These are phyloP conservation scores for Boletus fagicola DNA, from an alignment of 768 basidiomycete species.

Conservation along the genomic window DNA sequence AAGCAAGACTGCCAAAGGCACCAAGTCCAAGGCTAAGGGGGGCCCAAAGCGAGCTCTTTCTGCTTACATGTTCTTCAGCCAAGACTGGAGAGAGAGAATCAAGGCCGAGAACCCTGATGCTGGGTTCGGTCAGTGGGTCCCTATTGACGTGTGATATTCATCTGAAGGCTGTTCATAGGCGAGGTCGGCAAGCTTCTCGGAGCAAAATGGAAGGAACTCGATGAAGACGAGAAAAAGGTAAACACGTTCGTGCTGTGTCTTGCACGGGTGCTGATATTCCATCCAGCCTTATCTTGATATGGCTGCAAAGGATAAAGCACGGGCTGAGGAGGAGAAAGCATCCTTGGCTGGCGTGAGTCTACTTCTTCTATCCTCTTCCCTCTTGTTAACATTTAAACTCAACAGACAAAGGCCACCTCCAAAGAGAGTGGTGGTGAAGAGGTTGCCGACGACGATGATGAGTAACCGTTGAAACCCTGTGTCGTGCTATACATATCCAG, in stretches of 20 bases:
- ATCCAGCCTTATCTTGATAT: constrained; percentile 82
- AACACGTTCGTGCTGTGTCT: constrained; percentile 10
- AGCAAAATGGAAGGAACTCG: constrained; percentile 95
- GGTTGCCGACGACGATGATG: constrained; percentile 41
- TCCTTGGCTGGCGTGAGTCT: constrained; percentile 39
- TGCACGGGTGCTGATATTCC: constrained; percentile 8
- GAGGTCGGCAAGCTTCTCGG: constrained; percentile 95
- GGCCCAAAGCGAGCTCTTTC: constrained; percentile 87
- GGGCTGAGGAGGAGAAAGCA: constrained; percentile 80
- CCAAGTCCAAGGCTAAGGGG: constrained; percentile 71
- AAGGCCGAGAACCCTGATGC: constrained; percentile 96
- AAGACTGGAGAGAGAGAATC: constrained; percentile 94
- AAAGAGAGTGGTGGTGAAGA: constrained; percentile 42
- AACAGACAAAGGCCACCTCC: constrained; percentile 32
- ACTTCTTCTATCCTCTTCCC: neutral
- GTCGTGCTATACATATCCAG: constrained; percentile 18
- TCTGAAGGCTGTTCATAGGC: constrained; percentile 42
- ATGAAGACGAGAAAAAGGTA: constrained; percentile 89
- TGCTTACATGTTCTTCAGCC: constrained; percentile 99
- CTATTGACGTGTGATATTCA: neutral
- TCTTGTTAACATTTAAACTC: neutral
- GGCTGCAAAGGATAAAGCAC: constrained; percentile 82
- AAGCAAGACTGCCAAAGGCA: constrained; percentile 44
- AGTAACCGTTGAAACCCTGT: constrained; percentile 25
- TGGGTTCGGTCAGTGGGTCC: constrained; percentile 66